phyloP scores from a whole-genome alignment of 2,329 filamentous ascomycete species.

The Xylaria sp. region DNA sequence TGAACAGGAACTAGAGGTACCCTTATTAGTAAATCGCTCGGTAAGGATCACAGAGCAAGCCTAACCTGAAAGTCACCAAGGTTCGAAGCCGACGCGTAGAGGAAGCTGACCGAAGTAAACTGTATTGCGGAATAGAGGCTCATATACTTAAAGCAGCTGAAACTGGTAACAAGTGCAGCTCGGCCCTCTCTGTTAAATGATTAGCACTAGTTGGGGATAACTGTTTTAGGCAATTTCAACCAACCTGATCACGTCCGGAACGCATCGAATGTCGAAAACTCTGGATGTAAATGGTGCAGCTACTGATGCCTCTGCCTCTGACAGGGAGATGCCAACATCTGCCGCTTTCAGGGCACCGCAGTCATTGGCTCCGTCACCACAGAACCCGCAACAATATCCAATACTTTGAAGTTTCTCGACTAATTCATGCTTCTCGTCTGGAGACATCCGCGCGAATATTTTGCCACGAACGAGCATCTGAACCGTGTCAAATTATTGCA shows the following conservation, averaged over 20 bases:
- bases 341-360: slow-evolving; percentile 97
- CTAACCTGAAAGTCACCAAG: slow-evolving; percentile 90
- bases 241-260: slow-evolving; percentile 87
- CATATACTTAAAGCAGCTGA: slow-evolving; percentile 99
- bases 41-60: neutral
- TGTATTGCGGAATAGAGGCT: slow-evolving; percentile 99
- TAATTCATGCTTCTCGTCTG: slow-evolving; percentile 97
- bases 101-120: slow-evolving; percentile 95
- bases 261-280: slow-evolving; percentile 95
- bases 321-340: slow-evolving; percentile 96
- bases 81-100: slow-evolving; percentile 94
- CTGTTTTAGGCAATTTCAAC: slow-evolving; percentile 33
- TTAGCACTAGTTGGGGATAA: slow-evolving; percentile 25
- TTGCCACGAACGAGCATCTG: slow-evolving; percentile 91
- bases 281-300: slow-evolving; percentile 98
- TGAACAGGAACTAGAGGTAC: slow-evolving; percentile 79
- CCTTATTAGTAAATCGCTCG: slow-evolving; percentile 23
- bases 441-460: slow-evolving; percentile 98
- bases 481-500: slow-evolving; percentile 29
- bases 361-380: slow-evolving; percentile 96
- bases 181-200: slow-evolving; percentile 77
- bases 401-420: slow-evolving; percentile 97
- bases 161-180: slow-evolving; percentile 95
- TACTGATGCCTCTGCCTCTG: slow-evolving; percentile 96
- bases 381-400: slow-evolving; percentile 95